phyloP scores from a whole-genome alignment of 2,329 filamentous ascomycete species.

The Capronia americana region DNA sequence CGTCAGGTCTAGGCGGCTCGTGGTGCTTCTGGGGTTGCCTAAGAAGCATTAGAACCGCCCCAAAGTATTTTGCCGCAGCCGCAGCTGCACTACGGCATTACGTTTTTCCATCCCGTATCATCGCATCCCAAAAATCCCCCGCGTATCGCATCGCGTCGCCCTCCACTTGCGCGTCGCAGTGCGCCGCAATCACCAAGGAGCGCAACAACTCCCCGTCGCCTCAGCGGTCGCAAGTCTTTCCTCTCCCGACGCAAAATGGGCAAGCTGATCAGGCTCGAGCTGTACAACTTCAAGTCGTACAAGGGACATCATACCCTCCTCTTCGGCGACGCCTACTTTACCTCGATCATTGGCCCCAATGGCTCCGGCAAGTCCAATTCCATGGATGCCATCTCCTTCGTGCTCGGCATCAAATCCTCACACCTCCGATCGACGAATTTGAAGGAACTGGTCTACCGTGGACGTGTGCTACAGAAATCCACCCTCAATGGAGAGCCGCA shows the following conservation, averaged over 20 bases:
- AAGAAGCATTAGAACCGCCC: neutral
- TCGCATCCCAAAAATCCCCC: too few relatives aligned
- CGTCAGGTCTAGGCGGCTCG: conserved; percentile 5
- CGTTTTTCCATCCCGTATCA: neutral
- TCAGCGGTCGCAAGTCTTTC: neutral
- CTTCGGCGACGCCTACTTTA: conserved; percentile 98
- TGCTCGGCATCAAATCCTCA: conserved; percentile 98
- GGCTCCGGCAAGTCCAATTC: conserved; percentile 99
- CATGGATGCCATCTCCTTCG: conserved; percentile 99
- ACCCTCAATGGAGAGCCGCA: conserved; percentile 87
- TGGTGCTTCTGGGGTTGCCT: neutral
- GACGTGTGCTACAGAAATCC: conserved; percentile 87
- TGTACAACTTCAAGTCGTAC: conserved; percentile 99
- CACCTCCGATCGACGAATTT: conserved; percentile 93
- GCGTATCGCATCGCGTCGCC: conserved; percentile 11
- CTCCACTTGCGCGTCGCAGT: conserved; percentile 2
- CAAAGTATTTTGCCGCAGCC: neutral
- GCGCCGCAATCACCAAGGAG: conserved; percentile 2
- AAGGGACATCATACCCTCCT: conserved; percentile 93
- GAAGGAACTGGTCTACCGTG: conserved; percentile 93
- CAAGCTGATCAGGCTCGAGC: conserved; percentile 91
- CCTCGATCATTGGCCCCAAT: conserved; percentile 99
- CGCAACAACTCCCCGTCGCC: neutral
- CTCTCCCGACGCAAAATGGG: conserved; percentile 71
- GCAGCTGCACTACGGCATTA: too few relatives aligned